Conservation (phyloP, 768 basidiomycete genomes). For the Agaricus blazei region DNA sequence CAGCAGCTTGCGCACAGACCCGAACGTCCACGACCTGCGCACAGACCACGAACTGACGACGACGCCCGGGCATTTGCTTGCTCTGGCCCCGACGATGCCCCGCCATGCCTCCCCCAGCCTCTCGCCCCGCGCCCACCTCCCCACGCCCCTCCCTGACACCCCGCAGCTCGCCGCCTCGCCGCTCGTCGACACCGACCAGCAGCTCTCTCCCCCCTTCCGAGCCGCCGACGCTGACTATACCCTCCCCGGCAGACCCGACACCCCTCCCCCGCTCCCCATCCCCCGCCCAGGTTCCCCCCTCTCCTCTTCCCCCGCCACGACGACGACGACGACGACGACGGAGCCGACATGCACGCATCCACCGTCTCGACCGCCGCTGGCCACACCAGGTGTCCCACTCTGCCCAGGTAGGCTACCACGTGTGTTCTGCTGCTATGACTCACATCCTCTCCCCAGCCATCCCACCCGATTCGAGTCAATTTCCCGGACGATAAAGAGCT, state of each 20-base stretch:
- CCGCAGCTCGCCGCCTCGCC: too few species aligned
- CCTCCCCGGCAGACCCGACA: slow-evolving; percentile 1
- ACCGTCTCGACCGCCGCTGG: slow-evolving; percentile 1
- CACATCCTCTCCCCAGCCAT: not conserved
- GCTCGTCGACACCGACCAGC: slow-evolving; percentile 17
- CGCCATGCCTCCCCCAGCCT: slow-evolving; percentile 11
- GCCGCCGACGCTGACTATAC: slow-evolving; percentile 13
- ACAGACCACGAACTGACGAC: not conserved
- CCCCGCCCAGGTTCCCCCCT: slow-evolving; percentile 12
- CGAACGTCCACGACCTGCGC: not conserved
- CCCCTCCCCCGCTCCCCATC: slow-evolving; percentile 20
- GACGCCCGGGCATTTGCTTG: slow-evolving; percentile 16
- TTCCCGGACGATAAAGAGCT: slow-evolving; percentile 4
- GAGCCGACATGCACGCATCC: not conserved
- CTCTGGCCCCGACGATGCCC: slow-evolving; percentile 7
- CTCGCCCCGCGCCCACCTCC: slow-evolving; percentile 19
- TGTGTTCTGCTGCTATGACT: slow-evolving; percentile 9
- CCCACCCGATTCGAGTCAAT: slow-evolving; percentile 5
- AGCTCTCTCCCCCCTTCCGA: slow-evolving; percentile 25
- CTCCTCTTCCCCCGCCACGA: not conserved
- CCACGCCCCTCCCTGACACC: slow-evolving; percentile 17
- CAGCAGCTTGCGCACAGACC: too few species aligned
- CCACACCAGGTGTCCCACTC: slow-evolving; percentile 15
- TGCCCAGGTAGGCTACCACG: slow-evolving; percentile 16
- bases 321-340: not conserved